Base-by-base conservation (phyloP, 371 early-diverging fungal species). In the Phascolomyces articulosus region DNA sequence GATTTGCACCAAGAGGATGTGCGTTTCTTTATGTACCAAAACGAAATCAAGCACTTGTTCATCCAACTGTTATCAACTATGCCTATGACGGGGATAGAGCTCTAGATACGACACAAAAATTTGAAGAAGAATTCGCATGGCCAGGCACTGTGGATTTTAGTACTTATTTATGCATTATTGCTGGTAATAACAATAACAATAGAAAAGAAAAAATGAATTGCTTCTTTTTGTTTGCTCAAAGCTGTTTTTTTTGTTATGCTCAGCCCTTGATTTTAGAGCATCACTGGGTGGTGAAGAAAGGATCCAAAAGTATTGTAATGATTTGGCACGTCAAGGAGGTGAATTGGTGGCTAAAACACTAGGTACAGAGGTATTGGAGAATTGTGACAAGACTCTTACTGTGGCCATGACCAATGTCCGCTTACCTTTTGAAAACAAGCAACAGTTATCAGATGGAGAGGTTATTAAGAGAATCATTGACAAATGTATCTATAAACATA, bases 321-420 rank as follows among this genome's bases (percentile, higher is more conserved):
- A 74, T 4, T 66, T 92, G 8, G 88, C 90, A 21, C 55, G 75
- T 4, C 49, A 79, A 48, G 88, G 87, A 16, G 91, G 89, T 9
- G 58, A 80, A 18, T 21, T 75, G 20, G 81, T 86, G 41, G 83
- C 88, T 3, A 68, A 81, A 9, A 80, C 86, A 10, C 66, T 87
- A 41, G 83, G 82, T 18, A 91, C 92, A 0, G 62, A 80, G 24
- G 67, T 83, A 9, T 60, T 93, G 64, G 88, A 86, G 3, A 82
- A 75, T 21, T 60, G 76, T 13, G 84, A 83, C 26, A 79, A 69
- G 11, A 62, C 72, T 2, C 55, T 79, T 27, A 79, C 82, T 0
- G 68, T 65, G 7, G 69, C 67, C 38, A 90, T 90, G 90, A 84
- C 85, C 10, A 86, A 85, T 64, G 80, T 91, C 18, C 68, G 76